These are phyloP conservation scores for Orbilia quercus DNA, from an alignment of 2,329 filamentous ascomycete genomes.

Conservation along the genomic window DNA sequence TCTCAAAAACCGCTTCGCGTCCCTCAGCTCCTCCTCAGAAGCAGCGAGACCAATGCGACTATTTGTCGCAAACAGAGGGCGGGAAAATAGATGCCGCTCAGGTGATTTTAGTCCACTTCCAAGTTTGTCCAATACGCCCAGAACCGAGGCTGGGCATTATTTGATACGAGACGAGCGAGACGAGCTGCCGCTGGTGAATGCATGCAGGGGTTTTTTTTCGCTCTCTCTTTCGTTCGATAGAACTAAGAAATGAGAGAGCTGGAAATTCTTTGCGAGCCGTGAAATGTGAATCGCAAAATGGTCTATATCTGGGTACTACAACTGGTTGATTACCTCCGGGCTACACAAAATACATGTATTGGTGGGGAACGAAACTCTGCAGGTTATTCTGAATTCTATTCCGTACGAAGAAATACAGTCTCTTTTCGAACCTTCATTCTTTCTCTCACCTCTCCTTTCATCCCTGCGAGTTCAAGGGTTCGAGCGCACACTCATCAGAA, in stretches of 20 bases:
- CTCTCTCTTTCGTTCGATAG: not conserved
- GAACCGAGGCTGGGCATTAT: constrained; percentile 53
- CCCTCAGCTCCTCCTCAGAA: constrained; percentile 48
- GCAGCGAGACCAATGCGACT: constrained; percentile 40
- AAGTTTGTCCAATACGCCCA: constrained; percentile 47
- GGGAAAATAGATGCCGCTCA: constrained; percentile 40
- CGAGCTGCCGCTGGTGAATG: constrained; percentile 42
- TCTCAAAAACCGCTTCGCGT: constrained; percentile 8
- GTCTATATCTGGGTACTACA: constrained; percentile 20
- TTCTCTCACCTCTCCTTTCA: constrained; percentile 5
- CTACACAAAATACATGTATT: constrained; percentile 18
- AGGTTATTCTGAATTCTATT: too few relatives aligned
- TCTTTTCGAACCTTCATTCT: not conserved
- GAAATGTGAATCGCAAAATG: constrained; percentile 14
- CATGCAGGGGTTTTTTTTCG: constrained; percentile 19
- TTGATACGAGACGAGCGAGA: constrained; percentile 38
- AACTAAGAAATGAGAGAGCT: constrained; percentile 16
- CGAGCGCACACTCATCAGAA: constrained; percentile 27
- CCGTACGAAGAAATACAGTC: too few relatives aligned
- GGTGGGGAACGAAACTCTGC: not conserved
- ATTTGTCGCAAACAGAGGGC: constrained; percentile 39
- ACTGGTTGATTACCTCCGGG: constrained; percentile 7
- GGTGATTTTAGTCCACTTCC: constrained; percentile 34
- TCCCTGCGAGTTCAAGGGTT: constrained; percentile 41
- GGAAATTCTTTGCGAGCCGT: constrained; percentile 56